A percentile compares a stretch with the other conserved stretches of the same genome.
Conservation (phyloP, 2,329 filamentous ascomycete genomes). For the Hawksworthiomyces lignivorus region DNA sequence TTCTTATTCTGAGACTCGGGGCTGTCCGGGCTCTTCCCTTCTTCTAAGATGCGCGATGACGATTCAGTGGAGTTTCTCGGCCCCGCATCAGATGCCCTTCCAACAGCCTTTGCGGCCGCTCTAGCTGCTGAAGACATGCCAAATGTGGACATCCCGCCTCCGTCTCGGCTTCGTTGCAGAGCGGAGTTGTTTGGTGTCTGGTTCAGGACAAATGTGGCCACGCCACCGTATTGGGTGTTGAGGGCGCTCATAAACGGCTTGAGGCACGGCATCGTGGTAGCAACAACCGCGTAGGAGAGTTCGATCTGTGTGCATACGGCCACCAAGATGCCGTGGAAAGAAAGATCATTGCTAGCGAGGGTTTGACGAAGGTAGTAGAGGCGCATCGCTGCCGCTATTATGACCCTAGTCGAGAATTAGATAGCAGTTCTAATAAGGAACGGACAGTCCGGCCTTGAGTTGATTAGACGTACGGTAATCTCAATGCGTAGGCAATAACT, state of each 20-base stretch:
- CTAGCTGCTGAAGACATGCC: slow-evolving; percentile 1
- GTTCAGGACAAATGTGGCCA: slow-evolving; percentile 10
- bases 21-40: too few relatives aligned
- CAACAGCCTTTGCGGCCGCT: too few relatives aligned
- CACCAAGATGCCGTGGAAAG: slow-evolving; percentile 27
- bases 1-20: too few relatives aligned
- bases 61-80: too few relatives aligned
- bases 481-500: slow-evolving; percentile 31
- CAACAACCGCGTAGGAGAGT: slow-evolving; percentile 31
- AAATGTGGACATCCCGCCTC: not conserved
- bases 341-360: slow-evolving; percentile 26
- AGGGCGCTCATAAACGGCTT: slow-evolving; percentile 34
- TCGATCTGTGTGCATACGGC: slow-evolving; percentile 32
- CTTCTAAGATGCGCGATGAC: too few relatives aligned
- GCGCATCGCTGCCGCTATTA: slow-evolving; percentile 29
- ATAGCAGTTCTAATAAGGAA: too few relatives aligned
- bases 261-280: slow-evolving; percentile 33
- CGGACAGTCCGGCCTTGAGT: too few relatives aligned
- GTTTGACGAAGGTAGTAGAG: slow-evolving; percentile 27
- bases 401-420: too few relatives aligned
- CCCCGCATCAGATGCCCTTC: too few relatives aligned
- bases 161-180: slow-evolving; percentile 6
- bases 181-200: slow-evolving; percentile 3
- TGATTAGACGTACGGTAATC: too few relatives aligned
- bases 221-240: slow-evolving; percentile 24